Percentiles rank a stretch among this genome's conserved stretches.
These are phyloP conservation scores for Kuraishia ogatae DNA, from an alignment of 805 yeast species.

Conservation along the genomic window DNA sequence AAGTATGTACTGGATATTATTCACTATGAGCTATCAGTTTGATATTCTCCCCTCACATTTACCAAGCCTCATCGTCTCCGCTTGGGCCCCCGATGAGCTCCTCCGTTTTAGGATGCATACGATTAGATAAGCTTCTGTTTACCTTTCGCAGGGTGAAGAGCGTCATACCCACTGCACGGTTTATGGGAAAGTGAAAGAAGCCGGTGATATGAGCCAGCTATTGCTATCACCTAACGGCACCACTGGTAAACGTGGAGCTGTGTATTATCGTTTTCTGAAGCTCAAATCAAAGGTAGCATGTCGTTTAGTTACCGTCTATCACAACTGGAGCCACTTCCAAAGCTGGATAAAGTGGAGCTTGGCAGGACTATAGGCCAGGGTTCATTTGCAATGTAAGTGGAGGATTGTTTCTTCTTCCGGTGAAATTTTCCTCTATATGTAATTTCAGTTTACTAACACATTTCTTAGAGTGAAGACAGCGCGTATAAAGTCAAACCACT, in stretches of 20 bases:
- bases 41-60: neutral
- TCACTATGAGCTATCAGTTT: neutral
- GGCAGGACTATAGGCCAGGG: constrained; percentile 60
- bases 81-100: neutral
- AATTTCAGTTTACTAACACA: neutral
- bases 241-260: no score
- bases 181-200: no score
- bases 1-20: no score
- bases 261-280: no score
- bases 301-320: constrained; percentile 24
- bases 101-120: neutral
- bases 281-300: neutral
- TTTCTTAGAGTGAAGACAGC: constrained; percentile 39
- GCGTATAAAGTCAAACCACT: constrained; percentile 23
- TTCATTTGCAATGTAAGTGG: constrained; percentile 47
- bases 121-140: neutral
- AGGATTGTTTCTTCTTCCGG: no score
- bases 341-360: constrained; percentile 32
- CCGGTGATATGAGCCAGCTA: no score
- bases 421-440: neutral
- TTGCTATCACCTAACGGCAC: no score
- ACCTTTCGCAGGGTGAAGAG: neutral
- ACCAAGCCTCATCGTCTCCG: neutral
- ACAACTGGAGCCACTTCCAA: constrained; percentile 39
- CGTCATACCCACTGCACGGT: no score